Percentiles rank a stretch among this genome's conserved stretches.
Evolutionary conservation across 2,329 filamentous ascomycete species (phyloP).

Genomic region (Nemania sp.): DNA sequence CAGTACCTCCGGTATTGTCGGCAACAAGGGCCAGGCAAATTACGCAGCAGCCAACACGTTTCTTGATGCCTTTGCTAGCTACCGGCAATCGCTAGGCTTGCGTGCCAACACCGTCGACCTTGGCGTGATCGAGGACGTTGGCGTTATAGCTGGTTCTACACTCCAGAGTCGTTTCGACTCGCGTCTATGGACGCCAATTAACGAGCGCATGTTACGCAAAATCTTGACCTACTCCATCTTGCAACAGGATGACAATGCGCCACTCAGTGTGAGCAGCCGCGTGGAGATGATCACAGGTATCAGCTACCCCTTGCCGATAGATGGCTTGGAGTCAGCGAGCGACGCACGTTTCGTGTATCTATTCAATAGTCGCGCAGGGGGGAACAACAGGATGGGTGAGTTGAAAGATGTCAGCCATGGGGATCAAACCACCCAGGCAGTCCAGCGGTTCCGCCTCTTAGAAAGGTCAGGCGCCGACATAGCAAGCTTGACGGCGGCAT

Average conservation of each 20-base stretch:
- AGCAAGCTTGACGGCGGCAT: conserved; percentile 33
- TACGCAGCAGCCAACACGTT: conserved; percentile 58
- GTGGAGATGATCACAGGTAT: conserved; percentile 46
- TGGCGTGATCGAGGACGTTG: conserved; percentile 53
- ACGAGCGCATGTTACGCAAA: conserved; percentile 16
- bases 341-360: conserved; percentile 47
- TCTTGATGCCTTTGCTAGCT: conserved; percentile 55
- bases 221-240: conserved; percentile 1
- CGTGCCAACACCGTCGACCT: conserved; percentile 55
- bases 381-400: background rate
- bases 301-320: conserved; percentile 43
- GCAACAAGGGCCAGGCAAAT: conserved; percentile 55
- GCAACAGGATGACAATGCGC: conserved; percentile 39
- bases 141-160: conserved; percentile 23
- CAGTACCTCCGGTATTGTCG: conserved; percentile 52
- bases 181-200: conserved; percentile 10
- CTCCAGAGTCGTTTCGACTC: conserved; percentile 15
- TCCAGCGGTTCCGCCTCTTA: conserved; percentile 15
- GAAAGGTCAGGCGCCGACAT: conserved; percentile 35
- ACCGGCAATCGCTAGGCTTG: conserved; percentile 51
- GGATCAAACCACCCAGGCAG: conserved; percentile 17
- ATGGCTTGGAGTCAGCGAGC: conserved; percentile 40
- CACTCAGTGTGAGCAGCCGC: conserved; percentile 44
- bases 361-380: conserved; percentile 9
- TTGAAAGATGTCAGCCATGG: background rate